Percentiles rank a stretch among this genome's conserved stretches.
Evolutionary conservation across 2,329 filamentous ascomycete genomes (phyloP).

Genomic region (Lomentospora prolificans): DNA sequence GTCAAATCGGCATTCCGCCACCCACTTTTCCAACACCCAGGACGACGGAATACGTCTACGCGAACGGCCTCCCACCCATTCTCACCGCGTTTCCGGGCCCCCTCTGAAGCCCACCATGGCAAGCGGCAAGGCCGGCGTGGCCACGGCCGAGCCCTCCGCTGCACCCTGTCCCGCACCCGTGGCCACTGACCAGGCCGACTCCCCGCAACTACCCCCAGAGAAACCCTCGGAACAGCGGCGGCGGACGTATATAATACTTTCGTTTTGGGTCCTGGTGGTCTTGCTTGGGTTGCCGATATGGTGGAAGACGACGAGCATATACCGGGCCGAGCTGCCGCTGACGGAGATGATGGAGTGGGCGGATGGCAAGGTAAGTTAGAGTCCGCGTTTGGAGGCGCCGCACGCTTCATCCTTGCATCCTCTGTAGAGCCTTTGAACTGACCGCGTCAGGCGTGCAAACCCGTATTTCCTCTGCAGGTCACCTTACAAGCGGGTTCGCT

Average conservation of each 20-base stretch:
- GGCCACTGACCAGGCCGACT: not conserved
- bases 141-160: slow-evolving; percentile 1
- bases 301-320: slow-evolving; percentile 91
- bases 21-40: not conserved
- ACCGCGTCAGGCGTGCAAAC: slow-evolving; percentile 56
- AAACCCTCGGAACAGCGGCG: slow-evolving; percentile 57
- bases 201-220: slow-evolving; percentile 61
- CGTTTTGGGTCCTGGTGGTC: slow-evolving; percentile 84
- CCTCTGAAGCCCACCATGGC: not conserved
- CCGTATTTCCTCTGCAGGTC: slow-evolving; percentile 79
- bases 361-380: slow-evolving; percentile 62
- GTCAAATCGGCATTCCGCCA: not conserved
- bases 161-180: slow-evolving; percentile 15
- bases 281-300: slow-evolving; percentile 84
- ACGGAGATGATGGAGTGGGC: slow-evolving; percentile 86
- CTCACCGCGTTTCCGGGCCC: not conserved
- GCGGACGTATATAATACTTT: slow-evolving; percentile 66
- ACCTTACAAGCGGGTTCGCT: slow-evolving; percentile 62
- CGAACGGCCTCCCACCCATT: not conserved
- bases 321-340: slow-evolving; percentile 74
- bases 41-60: not conserved
- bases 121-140: not conserved
- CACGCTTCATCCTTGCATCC: too few relatives aligned
- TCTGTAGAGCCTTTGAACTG: slow-evolving; percentile 4
- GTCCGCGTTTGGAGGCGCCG: too few relatives aligned